Percentiles rank a stretch among this genome's conserved stretches.
Conservation (phyloP, 257 asterid genomes). For the Penstemon barbatus region DNA sequence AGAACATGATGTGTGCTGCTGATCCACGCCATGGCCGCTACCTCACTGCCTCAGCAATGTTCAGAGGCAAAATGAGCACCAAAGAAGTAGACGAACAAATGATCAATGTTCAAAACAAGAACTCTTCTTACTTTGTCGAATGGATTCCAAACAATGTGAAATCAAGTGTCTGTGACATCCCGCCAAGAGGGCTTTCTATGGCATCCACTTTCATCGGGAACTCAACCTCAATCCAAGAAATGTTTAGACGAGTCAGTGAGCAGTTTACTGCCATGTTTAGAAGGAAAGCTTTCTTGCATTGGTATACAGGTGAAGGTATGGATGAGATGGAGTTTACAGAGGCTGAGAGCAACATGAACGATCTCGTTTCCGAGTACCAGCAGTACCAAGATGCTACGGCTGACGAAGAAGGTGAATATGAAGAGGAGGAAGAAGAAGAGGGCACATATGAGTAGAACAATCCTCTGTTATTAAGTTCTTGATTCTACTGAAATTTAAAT, state of each 20-base stretch:
- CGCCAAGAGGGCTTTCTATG: slow-evolving; percentile 87
- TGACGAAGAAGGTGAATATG: slow-evolving; percentile 75
- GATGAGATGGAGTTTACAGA: slow-evolving; percentile 88
- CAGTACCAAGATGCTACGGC: slow-evolving; percentile 96
- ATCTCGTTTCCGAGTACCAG: slow-evolving; percentile 87
- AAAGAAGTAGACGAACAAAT: slow-evolving; percentile 88
- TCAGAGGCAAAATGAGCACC: slow-evolving; percentile 90
- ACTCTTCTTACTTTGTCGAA: slow-evolving; percentile 84
- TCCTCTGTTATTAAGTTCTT: not conserved
- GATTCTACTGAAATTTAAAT: too few species aligned
- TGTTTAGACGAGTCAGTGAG: slow-evolving; percentile 92
- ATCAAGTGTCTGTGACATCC: slow-evolving; percentile 89
- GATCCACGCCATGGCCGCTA: slow-evolving; percentile 91
- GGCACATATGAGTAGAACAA: slow-evolving; percentile 24
- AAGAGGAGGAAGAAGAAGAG: slow-evolving; percentile 67
- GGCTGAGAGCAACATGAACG: slow-evolving; percentile 92
- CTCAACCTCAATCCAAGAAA: slow-evolving; percentile 87
- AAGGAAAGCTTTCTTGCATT: slow-evolving; percentile 92
- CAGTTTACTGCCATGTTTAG: slow-evolving; percentile 94
- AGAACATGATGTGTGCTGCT: slow-evolving; percentile 96
- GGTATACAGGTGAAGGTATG: slow-evolving; percentile 92
- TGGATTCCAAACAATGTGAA: slow-evolving; percentile 95
- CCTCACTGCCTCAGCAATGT: slow-evolving; percentile 92
- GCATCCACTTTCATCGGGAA: slow-evolving; percentile 84
- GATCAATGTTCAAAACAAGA: slow-evolving; percentile 87